Conservation (phyloP, 179 eudicot genomes). For the Corrigiola litoralis region DNA sequence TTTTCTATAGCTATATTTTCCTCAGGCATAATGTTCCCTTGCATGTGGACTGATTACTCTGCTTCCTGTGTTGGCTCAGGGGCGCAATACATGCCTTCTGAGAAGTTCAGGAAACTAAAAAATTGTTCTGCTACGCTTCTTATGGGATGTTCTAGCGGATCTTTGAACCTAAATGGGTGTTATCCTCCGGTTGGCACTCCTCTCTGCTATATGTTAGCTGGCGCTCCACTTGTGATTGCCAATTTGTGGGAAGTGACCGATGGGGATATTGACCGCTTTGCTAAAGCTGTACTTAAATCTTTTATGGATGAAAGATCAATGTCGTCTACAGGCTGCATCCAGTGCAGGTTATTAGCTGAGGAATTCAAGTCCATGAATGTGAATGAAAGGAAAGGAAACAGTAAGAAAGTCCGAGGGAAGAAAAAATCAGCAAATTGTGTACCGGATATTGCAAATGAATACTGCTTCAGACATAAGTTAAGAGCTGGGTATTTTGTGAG, state of each 20-base stretch:
- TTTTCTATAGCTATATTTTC: background rate
- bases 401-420: conserved; percentile 40
- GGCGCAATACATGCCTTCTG: conserved; percentile 63
- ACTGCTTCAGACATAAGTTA: conserved; percentile 54
- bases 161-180: conserved; percentile 47
- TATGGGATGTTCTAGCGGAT: conserved; percentile 95
- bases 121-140: conserved; percentile 78
- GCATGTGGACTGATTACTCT: background rate
- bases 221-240: conserved; percentile 85
- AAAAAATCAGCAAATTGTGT: conserved; percentile 26
- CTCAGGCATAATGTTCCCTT: background rate
- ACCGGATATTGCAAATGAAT: conserved; percentile 12
- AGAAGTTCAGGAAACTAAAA: conserved; percentile 65
- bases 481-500: conserved; percentile 76
- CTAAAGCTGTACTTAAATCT: conserved; percentile 66
- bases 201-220: conserved; percentile 69
- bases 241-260: conserved; percentile 98
- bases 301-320: conserved; percentile 68
- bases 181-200: conserved; percentile 78
- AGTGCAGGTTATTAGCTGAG: conserved; percentile 52
- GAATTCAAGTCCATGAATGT: conserved; percentile 46
- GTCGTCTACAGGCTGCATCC: conserved; percentile 42
- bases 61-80: conserved; percentile 37
- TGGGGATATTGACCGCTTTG: conserved; percentile 88
- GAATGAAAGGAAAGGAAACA: conserved; percentile 31